Base-by-base conservation (phyloP, 345 rosid species). In the Aegle marmelos region DNA sequence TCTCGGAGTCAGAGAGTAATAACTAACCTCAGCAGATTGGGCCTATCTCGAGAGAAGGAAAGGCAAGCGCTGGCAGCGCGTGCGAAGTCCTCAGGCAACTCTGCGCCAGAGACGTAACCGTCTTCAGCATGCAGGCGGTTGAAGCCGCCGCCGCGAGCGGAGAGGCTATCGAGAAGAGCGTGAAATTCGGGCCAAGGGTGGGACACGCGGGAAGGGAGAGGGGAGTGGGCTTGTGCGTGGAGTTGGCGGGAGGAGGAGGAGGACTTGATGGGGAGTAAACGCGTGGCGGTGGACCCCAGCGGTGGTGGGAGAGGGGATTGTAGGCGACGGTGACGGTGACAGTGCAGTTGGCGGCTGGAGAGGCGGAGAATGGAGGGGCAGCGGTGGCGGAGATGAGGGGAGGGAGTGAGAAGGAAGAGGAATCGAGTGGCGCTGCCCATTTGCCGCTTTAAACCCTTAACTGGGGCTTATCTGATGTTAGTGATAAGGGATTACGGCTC, bases 401-500 rank as follows among this genome's bases (percentile, higher is more conserved):
- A 83, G 75, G 91, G 81, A 41, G 83, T 81, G 30, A 93, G 90
- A 73, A 91, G 90, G 74, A 89, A 69, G 78, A 93, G 80, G 84
- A 93, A 79, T 71, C 93, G 85, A 62, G 92, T 78, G 83, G 92
- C 82, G 83, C 84, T 81, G 76, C 90, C 86, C 97, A 93, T 93
- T 56, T 45, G 37, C 24, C 21, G 37, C 24, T 34, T 64, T 30
- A 61, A 74, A 74, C 60, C 77, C 77, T 28, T 16, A 14, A 6
- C 30, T 0, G 76, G 41, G 50, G 50, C 50, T 45, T 45, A 45
- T 45, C 50, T 4, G 2, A 45, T 41, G 50, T 13, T 13, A 13
- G 50, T 3, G 17, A 10, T 2, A 41, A 5, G 5, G 17, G 16
- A 45, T 11, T 41, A 17, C 13, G 50, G 17, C 50, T 45, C 17